Conservation (phyloP, 306 rosid genomes). For the Begonia peltatifolia region DNA sequence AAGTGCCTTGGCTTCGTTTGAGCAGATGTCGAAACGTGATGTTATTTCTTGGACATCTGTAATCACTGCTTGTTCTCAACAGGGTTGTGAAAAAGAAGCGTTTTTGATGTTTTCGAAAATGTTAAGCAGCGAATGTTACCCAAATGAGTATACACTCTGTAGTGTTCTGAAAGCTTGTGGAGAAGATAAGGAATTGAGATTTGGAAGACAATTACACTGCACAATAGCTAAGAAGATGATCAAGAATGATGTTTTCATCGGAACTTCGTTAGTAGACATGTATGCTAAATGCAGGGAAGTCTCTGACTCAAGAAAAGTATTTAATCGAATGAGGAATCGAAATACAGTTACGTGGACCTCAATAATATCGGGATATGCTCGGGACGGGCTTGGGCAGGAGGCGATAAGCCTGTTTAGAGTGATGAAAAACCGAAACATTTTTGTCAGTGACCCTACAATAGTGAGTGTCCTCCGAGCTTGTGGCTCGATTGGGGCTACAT, state of each 20-base stretch:
- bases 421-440: slow-evolving; percentile 48
- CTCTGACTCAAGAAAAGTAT: slow-evolving; percentile 42
- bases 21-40: slow-evolving; percentile 45
- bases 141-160: slow-evolving; percentile 73
- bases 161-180: slow-evolving; percentile 81
- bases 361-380: slow-evolving; percentile 79
- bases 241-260: slow-evolving; percentile 60
- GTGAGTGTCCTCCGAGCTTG: slow-evolving; percentile 70
- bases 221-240: slow-evolving; percentile 47
- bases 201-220: slow-evolving; percentile 72
- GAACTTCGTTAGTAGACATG: slow-evolving; percentile 74
- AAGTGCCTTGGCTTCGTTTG: slow-evolving; percentile 49
- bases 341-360: slow-evolving; percentile 95
- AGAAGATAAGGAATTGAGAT: slow-evolving; percentile 37
- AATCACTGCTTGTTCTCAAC: slow-evolving; percentile 83
- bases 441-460: slow-evolving; percentile 46
- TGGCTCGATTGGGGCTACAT: slow-evolving; percentile 40
- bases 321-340: slow-evolving; percentile 49
- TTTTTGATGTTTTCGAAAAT: slow-evolving; percentile 39
- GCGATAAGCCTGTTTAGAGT: slow-evolving; percentile 47
- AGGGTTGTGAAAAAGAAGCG: slow-evolving; percentile 52
- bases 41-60: slow-evolving; percentile 80
- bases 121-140: slow-evolving; percentile 43
- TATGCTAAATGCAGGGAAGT: slow-evolving; percentile 80
- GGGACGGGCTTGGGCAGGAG: slow-evolving; percentile 63